Percentiles rank a stretch among this genome's conserved stretches.
These are phyloP conservation scores for Pachysandra terminalis DNA, from an alignment of 164 flowering plant genomes.

Conservation along the genomic window DNA sequence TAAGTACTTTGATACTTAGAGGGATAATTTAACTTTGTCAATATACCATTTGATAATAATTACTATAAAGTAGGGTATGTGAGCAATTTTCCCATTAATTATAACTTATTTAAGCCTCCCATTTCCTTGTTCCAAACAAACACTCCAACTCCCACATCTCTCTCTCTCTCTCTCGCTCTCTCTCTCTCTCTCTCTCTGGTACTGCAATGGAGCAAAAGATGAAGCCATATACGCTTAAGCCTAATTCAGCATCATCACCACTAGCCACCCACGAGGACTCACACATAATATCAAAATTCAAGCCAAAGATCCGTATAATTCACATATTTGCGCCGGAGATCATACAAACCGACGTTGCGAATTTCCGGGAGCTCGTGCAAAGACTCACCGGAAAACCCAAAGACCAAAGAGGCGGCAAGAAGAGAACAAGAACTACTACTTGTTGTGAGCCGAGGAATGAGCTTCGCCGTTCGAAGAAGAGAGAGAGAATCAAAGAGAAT, in stretches of 20 bases:
- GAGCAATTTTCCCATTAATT: no score
- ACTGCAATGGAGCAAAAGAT: constrained; percentile 32
- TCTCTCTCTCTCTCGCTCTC: neutral
- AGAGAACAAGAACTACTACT: constrained; percentile 11
- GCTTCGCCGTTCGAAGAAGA: constrained; percentile 8
- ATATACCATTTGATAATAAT: no score
- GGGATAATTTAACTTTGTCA: no score
- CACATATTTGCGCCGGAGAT: constrained; percentile 93
- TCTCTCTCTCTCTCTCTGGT: constrained; percentile 20
- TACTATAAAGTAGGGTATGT: no score
- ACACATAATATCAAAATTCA: constrained; percentile 48
- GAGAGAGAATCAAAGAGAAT: constrained; percentile 30
- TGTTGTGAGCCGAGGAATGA: constrained; percentile 3
- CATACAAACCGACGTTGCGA: constrained; percentile 82
- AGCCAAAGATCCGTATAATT: constrained; percentile 77
- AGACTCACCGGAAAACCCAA: constrained; percentile 82
- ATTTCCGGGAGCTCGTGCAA: constrained; percentile 83
- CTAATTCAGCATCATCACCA: constrained; percentile 22
- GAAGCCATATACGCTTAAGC: constrained; percentile 18
- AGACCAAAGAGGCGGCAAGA: constrained; percentile 14
- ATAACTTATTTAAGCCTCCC: constrained; percentile 6
- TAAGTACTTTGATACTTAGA: no score
- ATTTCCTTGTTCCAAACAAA: constrained; percentile 9
- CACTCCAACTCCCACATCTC: constrained; percentile 10
- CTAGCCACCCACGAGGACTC: constrained; percentile 52